Conservation (phyloP, 495 filamentous ascomycete species). For the Penicillium mononematosum region DNA sequence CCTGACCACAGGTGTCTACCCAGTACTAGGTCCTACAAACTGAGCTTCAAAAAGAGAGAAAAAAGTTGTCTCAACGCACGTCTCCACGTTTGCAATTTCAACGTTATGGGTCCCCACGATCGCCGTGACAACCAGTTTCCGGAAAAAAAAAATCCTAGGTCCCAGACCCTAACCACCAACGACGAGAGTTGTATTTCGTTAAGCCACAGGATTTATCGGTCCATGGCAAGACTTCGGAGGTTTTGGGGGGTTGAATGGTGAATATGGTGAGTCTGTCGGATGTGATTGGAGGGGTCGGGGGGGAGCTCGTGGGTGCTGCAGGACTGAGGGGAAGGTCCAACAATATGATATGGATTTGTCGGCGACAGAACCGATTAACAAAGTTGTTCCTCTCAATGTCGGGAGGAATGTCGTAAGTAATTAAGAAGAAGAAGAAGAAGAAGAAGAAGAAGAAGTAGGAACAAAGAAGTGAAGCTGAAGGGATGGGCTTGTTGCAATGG, state of each 20-base stretch:
- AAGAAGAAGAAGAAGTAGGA: constrained; percentile 22
- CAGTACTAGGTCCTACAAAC: constrained; percentile 11
- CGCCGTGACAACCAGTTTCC: constrained; percentile 14
- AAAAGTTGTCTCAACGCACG: constrained; percentile 5
- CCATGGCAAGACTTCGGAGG: constrained; percentile 18
- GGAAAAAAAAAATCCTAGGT: constrained; percentile 4
- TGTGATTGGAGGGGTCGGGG: constrained; percentile 26
- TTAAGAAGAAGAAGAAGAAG: constrained; percentile 13
- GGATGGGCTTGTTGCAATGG: constrained; percentile 53
- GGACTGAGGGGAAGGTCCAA: constrained; percentile 14
- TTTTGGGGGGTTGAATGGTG: constrained; percentile 12
- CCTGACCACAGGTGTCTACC: constrained; percentile 5
- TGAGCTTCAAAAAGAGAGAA: constrained; percentile 10
- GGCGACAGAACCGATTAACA: background rate
- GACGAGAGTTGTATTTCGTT: constrained; percentile 3
- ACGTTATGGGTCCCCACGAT: constrained; percentile 17
- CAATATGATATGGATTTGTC: background rate
- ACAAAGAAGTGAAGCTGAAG: constrained; percentile 50
- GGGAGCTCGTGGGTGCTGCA: constrained; percentile 27
- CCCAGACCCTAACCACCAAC: constrained; percentile 22
- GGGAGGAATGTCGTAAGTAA: constrained; percentile 16
- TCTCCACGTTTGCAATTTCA: constrained; percentile 18
- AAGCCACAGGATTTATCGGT: constrained; percentile 1
- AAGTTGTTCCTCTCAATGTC: background rate
- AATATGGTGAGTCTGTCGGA: constrained; percentile 10